phyloP scores from a whole-genome alignment of 2,329 filamentous ascomycete species.

The Talaromyces amestolkiae region DNA sequence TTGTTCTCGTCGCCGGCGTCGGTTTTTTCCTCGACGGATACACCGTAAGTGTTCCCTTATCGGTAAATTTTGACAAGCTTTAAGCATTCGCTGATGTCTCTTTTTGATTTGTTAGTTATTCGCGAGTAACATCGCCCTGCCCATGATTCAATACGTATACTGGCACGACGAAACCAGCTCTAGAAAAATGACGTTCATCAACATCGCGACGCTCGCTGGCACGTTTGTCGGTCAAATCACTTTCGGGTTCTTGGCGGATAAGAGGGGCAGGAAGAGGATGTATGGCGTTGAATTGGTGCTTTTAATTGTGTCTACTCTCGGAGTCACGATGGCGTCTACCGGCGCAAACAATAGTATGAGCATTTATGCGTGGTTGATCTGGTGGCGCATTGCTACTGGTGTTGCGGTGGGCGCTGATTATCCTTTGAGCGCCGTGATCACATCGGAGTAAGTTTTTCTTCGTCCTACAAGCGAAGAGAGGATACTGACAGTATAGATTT shows the following conservation, averaged over 20 bases:
- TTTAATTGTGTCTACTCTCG: slow-evolving; percentile 47
- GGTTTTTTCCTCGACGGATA: slow-evolving; percentile 52
- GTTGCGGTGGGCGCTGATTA: slow-evolving; percentile 66
- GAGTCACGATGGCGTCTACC: slow-evolving; percentile 46
- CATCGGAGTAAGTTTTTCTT: slow-evolving; percentile 56
- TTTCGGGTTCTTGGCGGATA: slow-evolving; percentile 50
- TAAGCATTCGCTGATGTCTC: slow-evolving; percentile 5
- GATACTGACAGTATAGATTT: slow-evolving; percentile 35
- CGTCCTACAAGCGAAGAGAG: not conserved
- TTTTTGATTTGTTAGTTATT: slow-evolving; percentile 39
- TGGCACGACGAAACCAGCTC: slow-evolving; percentile 41
- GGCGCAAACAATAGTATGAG: slow-evolving; percentile 46
- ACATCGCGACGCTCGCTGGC: slow-evolving; percentile 47
- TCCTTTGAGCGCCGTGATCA: slow-evolving; percentile 65
- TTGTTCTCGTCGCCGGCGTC: slow-evolving; percentile 49
- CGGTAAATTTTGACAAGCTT: too few species aligned
- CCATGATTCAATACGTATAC: slow-evolving; percentile 50
- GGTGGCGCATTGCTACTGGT: slow-evolving; percentile 50
- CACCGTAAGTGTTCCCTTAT: slow-evolving; percentile 28
- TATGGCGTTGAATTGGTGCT: slow-evolving; percentile 52
- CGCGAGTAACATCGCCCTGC: slow-evolving; percentile 51
- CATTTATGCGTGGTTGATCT: slow-evolving; percentile 46
- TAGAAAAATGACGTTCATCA: slow-evolving; percentile 41
- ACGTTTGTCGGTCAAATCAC: slow-evolving; percentile 48
- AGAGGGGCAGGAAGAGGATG: slow-evolving; percentile 50